Evolutionary conservation across 495 filamentous ascomycete genomes (phyloP).

Genomic region (Lichenothelia convexa): DNA sequence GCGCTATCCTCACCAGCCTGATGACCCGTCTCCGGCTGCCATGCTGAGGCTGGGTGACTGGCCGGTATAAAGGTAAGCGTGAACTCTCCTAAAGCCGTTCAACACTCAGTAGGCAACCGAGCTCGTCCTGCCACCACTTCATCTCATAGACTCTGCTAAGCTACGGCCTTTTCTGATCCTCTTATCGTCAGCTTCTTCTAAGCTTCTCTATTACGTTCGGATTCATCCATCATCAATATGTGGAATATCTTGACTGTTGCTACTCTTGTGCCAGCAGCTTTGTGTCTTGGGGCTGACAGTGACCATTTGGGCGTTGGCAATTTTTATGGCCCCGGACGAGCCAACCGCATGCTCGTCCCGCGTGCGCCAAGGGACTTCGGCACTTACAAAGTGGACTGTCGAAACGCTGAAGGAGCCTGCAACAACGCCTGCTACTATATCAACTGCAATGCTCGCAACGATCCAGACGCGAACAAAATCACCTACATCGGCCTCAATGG

Average conservation of each 20-base stretch:
- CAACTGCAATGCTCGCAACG: conserved; percentile 1
- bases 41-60: too few relatives aligned
- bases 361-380: conserved; percentile 1
- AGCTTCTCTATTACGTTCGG: background rate
- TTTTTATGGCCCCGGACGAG: conserved; percentile 2
- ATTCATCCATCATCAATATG: background rate
- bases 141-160: background rate
- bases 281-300: background rate
- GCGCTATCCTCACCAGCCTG: too few relatives aligned
- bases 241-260: background rate
- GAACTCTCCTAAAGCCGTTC: background rate
- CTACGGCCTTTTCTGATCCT: background rate
- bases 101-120: background rate
- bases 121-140: background rate
- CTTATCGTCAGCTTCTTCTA: background rate
- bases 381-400: conserved; percentile 1
- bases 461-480: conserved; percentile 4
- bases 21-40: too few relatives aligned
- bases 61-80: background rate
- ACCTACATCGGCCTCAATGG: conserved; percentile 4
- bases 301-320: background rate
- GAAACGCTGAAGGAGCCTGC: conserved; percentile 3
- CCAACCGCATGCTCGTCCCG: conserved; percentile 2
- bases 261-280: background rate
- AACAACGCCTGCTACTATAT: conserved; percentile 6